Evolutionary conservation across 352 stramenopile species (phyloP).

Genomic region (Phytophthora megakarya): DNA sequence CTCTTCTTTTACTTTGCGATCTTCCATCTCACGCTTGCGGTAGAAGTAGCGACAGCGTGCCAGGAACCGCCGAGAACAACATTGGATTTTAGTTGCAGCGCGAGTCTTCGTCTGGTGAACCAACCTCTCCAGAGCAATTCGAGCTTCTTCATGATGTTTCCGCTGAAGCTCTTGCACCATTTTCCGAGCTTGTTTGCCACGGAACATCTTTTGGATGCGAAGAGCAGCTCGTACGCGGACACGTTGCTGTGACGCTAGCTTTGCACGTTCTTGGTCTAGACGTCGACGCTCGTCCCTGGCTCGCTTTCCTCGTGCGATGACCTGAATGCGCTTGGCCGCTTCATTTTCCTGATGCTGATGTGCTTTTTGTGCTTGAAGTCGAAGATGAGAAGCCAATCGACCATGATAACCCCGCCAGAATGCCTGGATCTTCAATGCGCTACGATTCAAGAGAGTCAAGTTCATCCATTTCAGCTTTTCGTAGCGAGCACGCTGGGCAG

Average conservation of each 20-base stretch:
- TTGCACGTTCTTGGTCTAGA: slow-evolving; percentile 34
- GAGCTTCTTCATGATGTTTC: slow-evolving; percentile 53
- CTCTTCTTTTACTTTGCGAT: slow-evolving; percentile 31
- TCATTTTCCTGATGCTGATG: slow-evolving; percentile 59
- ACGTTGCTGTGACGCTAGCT: slow-evolving; percentile 40
- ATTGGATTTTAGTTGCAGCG: slow-evolving; percentile 76
- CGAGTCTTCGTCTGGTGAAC: slow-evolving; percentile 60
- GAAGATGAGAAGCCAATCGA: slow-evolving; percentile 61
- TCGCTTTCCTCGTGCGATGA: slow-evolving; percentile 56
- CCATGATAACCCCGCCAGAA: slow-evolving; percentile 79
- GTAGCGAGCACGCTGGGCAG: slow-evolving; percentile 50
- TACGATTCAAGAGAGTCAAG: slow-evolving; percentile 58
- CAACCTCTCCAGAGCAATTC: slow-evolving; percentile 57
- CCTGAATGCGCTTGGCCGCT: slow-evolving; percentile 68
- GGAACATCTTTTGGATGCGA: slow-evolving; percentile 68
- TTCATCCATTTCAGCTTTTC: slow-evolving; percentile 79
- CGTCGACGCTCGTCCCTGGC: slow-evolving; percentile 41
- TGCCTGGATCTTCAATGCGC: slow-evolving; percentile 75
- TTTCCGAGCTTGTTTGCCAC: slow-evolving; percentile 57
- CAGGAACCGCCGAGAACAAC: slow-evolving; percentile 60
- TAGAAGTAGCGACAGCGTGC: slow-evolving; percentile 41
- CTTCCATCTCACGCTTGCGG: slow-evolving; percentile 39
- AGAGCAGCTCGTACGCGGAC: slow-evolving; percentile 47
- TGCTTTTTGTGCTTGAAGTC: slow-evolving; percentile 51
- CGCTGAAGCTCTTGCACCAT: slow-evolving; percentile 38